A percentile compares a stretch with the other conserved stretches of the same genome.
Evolutionary conservation across 1,284 basidiomycete genomes (phyloP).

Genomic region (Chalciporus sp.): DNA sequence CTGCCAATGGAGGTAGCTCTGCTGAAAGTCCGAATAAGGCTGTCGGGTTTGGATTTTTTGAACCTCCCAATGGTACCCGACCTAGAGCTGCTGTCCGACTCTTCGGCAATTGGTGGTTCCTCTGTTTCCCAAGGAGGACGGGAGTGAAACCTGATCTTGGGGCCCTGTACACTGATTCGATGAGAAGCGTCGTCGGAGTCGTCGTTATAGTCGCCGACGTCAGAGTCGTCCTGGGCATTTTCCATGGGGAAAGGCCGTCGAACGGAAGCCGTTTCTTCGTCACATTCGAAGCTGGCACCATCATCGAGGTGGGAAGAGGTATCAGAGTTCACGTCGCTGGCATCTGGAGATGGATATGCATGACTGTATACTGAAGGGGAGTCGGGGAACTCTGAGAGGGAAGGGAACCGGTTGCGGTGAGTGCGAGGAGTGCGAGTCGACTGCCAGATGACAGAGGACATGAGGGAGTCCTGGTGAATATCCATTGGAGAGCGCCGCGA

Average conservation of each 20-base stretch:
- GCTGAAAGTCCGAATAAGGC: slow-evolving; percentile 47
- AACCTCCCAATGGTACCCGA: slow-evolving; percentile 31
- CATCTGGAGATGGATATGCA: slow-evolving; percentile 42
- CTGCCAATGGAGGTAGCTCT: slow-evolving; percentile 45
- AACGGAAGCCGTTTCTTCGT: slow-evolving; percentile 56
- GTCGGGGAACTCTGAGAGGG: slow-evolving; percentile 60
- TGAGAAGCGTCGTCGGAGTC: slow-evolving; percentile 37
- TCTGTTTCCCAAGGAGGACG: slow-evolving; percentile 79
- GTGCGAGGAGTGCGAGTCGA: slow-evolving; percentile 43
- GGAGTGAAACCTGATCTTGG: slow-evolving; percentile 78
- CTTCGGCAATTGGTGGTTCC: slow-evolving; percentile 46
- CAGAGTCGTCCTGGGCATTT: slow-evolving; percentile 32
- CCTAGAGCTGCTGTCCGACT: slow-evolving; percentile 38
- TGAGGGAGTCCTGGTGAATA: slow-evolving; percentile 49
- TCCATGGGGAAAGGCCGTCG: slow-evolving; percentile 34
- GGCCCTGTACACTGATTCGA: slow-evolving; percentile 71
- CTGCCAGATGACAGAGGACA: slow-evolving; percentile 53
- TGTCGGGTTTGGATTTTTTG: slow-evolving; percentile 37
- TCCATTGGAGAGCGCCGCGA: slow-evolving; percentile 21
- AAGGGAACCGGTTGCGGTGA: slow-evolving; percentile 49
- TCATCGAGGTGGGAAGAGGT: slow-evolving; percentile 46
- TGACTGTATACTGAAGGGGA: slow-evolving; percentile 70
- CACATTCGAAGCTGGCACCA: slow-evolving; percentile 56
- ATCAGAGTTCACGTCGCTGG: slow-evolving; percentile 28
- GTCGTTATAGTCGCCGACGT: slow-evolving; percentile 41